Base-by-base conservation (phyloP, 108 stramenopile species). In the Cyclotella kingstonii region DNA sequence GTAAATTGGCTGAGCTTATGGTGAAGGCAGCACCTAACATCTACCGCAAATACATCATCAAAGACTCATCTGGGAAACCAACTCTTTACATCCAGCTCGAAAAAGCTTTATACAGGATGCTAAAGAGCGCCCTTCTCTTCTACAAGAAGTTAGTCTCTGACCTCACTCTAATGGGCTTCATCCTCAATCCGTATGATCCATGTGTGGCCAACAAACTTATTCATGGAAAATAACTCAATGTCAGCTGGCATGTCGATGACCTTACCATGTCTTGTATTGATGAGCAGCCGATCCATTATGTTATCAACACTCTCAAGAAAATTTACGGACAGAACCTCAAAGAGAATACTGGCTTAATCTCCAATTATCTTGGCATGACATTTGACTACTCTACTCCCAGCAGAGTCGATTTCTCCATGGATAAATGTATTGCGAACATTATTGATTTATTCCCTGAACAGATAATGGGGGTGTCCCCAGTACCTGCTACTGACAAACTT, bases 221-320 rank as follows among this genome's bases (percentile, higher is more conserved):
- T 1, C 11, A 43, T 30, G 26, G 56, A 5, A 8, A 44, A 17
- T 18, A 44, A 44, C 5, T 44, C 17, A 42, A 40, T 14, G 41
- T 57, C 1, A n/a, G 12, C 9, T 57, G 56, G 56, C 56, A 57
- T 43, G 56, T 57, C 17, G 56, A 57, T 6, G 25, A 57, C 27
- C 40, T 42, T 23, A 57, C 41, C 23, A 17, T 57, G n/a, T 57
- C 56, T 9, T 41, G 43, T 26, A 17, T 7, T 7, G 14, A 1
- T 2, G 27, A 9, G 8, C 5, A 27, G 3, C 23, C 18, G 11
- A 27, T 43, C 25, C 14, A 2, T 14, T 17, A 27, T 10, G 10
- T 57, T 14, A 27, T 57, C 6, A 10, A 15, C 27, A 28, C n/a
- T 41, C 40, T 57, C 23, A 25, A 22, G 25, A 26, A 6, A 8